Evolutionary conservation across 352 stramenopile genomes (phyloP).

Genomic region (Globisporangium orthogonon): DNA sequence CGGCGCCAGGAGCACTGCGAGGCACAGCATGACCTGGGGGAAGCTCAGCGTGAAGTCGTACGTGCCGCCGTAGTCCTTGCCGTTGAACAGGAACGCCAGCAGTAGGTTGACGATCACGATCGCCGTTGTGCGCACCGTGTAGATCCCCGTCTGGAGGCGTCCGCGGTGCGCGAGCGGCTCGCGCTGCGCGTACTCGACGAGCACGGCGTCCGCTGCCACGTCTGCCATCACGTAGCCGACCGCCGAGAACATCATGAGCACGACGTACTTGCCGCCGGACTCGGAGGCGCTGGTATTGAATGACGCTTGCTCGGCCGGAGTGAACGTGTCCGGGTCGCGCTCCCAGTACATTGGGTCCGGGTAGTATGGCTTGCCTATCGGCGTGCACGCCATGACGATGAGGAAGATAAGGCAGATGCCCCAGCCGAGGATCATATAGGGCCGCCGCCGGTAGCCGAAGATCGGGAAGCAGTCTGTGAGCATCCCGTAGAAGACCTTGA

Average conservation of each 20-base stretch:
- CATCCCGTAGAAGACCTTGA: constrained; percentile 66
- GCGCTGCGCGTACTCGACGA: constrained; percentile 25
- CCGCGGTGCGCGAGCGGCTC: constrained; percentile 34
- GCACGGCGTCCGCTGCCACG: constrained; percentile 49
- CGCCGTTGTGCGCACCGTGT: constrained; percentile 26
- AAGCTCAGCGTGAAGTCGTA: constrained; percentile 51
- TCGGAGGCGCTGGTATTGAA: constrained; percentile 29
- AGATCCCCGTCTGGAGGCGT: constrained; percentile 38
- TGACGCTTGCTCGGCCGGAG: constrained; percentile 14
- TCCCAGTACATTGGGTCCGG: constrained; percentile 17
- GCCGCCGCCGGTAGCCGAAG: constrained; percentile 45
- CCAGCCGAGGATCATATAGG: constrained; percentile 64
- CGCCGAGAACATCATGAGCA: constrained; percentile 65
- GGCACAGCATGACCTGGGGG: constrained; percentile 22
- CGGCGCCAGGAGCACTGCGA: constrained; percentile 9
- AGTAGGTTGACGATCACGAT: constrained; percentile 32
- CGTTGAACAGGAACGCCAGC: constrained; percentile 49
- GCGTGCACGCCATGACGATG: constrained; percentile 35
- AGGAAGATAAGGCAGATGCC: constrained; percentile 32
- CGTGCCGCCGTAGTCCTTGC: constrained; percentile 39
- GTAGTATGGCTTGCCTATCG: constrained; percentile 43
- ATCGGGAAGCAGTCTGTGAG: constrained; percentile 51
- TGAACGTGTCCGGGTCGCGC: constrained; percentile 17
- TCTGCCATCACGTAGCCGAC: constrained; percentile 75
- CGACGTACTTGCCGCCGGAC: constrained; percentile 44